phyloP scores from a whole-genome alignment of 2,329 filamentous ascomycete species.

The Botrytis deweyae region DNA sequence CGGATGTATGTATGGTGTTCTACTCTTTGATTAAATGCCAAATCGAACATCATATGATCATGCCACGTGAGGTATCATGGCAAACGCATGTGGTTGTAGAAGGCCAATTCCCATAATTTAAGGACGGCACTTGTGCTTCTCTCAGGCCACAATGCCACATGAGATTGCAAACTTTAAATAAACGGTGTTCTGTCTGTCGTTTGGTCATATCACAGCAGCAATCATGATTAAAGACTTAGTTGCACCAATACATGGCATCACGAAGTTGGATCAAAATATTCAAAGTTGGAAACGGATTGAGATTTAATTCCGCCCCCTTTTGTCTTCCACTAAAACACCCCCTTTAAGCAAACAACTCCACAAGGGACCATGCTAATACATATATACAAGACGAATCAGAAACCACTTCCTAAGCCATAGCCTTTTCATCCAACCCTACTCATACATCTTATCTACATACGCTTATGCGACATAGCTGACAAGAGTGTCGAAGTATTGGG shows the following conservation, averaged over 20 bases:
- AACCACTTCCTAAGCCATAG: background rate
- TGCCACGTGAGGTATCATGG: background rate
- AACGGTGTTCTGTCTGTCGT: rapidly evolving
- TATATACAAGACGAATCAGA: conserved; percentile 21
- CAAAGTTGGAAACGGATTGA: background rate
- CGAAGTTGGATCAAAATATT: background rate
- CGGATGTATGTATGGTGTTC: background rate
- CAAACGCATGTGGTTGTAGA: background rate
- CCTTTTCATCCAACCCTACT: background rate
- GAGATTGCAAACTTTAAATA: background rate
- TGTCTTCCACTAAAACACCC: background rate
- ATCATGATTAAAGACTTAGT: background rate
- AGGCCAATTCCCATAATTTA: background rate
- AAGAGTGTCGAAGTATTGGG: conserved; percentile 16
- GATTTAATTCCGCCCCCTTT: background rate
- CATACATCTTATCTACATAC: background rate
- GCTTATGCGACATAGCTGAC: conserved; percentile 13
- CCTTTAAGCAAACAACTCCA: background rate
- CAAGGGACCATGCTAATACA: background rate
- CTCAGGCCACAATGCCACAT: background rate
- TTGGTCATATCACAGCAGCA: background rate
- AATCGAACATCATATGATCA: background rate
- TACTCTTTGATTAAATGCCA: background rate
- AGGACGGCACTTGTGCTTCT: background rate
- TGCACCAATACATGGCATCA: background rate